Base-by-base conservation (phyloP, 345 rosid species). In the Mallotus nudiflorus region DNA sequence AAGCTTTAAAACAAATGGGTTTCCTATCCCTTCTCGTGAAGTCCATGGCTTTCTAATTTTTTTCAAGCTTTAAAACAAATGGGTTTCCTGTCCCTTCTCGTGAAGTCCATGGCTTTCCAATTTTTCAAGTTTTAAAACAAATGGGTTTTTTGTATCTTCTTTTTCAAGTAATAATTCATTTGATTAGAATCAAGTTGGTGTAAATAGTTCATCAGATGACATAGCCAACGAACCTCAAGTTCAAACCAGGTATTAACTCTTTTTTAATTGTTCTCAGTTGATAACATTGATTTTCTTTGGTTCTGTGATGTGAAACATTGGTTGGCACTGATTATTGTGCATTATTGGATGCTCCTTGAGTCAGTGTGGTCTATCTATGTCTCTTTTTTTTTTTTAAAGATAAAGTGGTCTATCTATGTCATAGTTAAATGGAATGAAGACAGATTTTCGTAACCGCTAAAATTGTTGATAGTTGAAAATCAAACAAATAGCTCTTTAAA, bases 221-320 rank as follows among this genome's bases (percentile, higher is more conserved):
- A 59, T 3, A 37, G 31, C 65, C 52, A 69, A 60, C 9, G 68
- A 40, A 29, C 80, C 80, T 27, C 74, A 71, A 70, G 83, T 81
- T 68, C 80, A 68, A 72, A 86, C 77, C 91, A 44, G 90, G 96
- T 86, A 71, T 48, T 11, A 58, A n/a, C 12, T 55, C 15, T 58
- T n/a, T 25, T 16, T 58, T 42, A 15, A 9, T 10, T 37, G 24
- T 56, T 1, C 9, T 20, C 1, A 31, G 16, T 50, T 70, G 19
- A 40, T 31, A 28, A 15, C 24, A 40, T 18, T 50, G 11, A 29
- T 6, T 71, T 40, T 6, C 40, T 59, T 9, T 18, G 31, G 9
- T 18, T 31, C 1, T 9, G 16, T 58, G 12, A 19, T 56, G 9
- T 9, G 19, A 31, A 58, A 1, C 22, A 15, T 51, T 11, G 1